These are phyloP conservation scores for Colletotrichum gloeosporioides DNA, from an alignment of 2,329 filamentous ascomycete genomes.

Conservation along the genomic window DNA sequence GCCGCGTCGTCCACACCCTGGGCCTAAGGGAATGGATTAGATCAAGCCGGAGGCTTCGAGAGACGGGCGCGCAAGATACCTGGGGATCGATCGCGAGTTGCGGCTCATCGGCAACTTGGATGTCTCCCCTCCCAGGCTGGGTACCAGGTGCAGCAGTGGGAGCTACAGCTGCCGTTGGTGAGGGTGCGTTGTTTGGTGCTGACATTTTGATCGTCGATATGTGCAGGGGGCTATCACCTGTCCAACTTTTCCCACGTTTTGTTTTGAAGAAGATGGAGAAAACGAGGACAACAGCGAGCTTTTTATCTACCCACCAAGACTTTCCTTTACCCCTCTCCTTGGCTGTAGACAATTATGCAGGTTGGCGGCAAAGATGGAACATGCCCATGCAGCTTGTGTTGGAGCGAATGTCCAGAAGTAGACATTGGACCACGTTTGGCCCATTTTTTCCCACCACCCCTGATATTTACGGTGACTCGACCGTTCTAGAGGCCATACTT, in stretches of 20 bases:
- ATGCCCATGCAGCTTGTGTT: neutral
- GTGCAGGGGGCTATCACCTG: too few relatives aligned
- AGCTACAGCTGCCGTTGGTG: neutral
- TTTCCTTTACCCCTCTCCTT: neutral
- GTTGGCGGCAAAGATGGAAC: neutral
- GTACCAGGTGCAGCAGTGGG: fast-evolving
- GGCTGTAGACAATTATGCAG: neutral
- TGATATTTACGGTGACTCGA: neutral
- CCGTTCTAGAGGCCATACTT: neutral
- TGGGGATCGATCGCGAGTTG: neutral
- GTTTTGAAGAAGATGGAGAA: neutral
- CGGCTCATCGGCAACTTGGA: neutral
- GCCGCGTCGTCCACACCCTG: neutral
- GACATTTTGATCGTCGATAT: neutral
- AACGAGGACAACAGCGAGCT: neutral
- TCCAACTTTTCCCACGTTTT: neutral
- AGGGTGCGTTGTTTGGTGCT: neutral
- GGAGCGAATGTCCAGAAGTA: neutral
- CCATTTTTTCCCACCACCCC: neutral
- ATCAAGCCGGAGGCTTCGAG: neutral
- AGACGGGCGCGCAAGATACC: neutral
- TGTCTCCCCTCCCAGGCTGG: neutral
- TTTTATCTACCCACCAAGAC: neutral
- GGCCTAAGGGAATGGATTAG: neutral
- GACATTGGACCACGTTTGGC: neutral